Conservation (phyloP, 345 rosid genomes). For the Nephelium lappaceum region DNA sequence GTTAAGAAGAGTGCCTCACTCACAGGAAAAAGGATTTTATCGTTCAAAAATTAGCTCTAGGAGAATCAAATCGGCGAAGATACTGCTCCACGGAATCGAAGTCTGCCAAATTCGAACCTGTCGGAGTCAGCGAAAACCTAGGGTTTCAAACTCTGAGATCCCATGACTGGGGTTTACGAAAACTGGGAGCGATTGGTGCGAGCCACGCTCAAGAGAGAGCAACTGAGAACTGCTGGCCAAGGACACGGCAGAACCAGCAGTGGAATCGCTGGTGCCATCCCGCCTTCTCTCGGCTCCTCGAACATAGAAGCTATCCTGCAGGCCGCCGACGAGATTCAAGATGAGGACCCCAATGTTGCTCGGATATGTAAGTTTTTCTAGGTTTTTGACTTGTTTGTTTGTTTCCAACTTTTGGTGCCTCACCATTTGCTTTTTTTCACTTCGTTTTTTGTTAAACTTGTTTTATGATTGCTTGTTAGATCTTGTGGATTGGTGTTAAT, state of each 20-base stretch:
- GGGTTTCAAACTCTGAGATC: slow-evolving; percentile 25
- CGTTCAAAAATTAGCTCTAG: neutral
- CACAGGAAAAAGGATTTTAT: neutral
- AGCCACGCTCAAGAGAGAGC: slow-evolving; percentile 83
- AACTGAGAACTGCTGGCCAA: slow-evolving; percentile 61
- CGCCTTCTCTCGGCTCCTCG: slow-evolving; percentile 80
- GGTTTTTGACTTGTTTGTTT: neutral
- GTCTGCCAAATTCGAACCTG: neutral
- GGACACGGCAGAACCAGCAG: slow-evolving; percentile 58
- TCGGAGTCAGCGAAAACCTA: neutral
- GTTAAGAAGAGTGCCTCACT: neutral
- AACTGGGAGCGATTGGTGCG: slow-evolving; percentile 92
- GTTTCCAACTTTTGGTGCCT: neutral
- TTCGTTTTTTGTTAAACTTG: neutral
- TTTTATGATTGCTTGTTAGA: neutral
- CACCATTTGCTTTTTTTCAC: neutral
- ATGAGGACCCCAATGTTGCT: slow-evolving; percentile 75
- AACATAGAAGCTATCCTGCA: slow-evolving; percentile 89
- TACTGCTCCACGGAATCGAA: neutral
- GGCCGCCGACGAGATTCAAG: slow-evolving; percentile 95
- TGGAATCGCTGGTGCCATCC: slow-evolving; percentile 86
- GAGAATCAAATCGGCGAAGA: neutral
- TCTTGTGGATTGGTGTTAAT: neutral
- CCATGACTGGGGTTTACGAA: slow-evolving; percentile 67
- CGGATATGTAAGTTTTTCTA: slow-evolving; percentile 62